Evolutionary conservation across 1,284 basidiomycete species (phyloP).

Genomic region (Malassezia sp.): DNA sequence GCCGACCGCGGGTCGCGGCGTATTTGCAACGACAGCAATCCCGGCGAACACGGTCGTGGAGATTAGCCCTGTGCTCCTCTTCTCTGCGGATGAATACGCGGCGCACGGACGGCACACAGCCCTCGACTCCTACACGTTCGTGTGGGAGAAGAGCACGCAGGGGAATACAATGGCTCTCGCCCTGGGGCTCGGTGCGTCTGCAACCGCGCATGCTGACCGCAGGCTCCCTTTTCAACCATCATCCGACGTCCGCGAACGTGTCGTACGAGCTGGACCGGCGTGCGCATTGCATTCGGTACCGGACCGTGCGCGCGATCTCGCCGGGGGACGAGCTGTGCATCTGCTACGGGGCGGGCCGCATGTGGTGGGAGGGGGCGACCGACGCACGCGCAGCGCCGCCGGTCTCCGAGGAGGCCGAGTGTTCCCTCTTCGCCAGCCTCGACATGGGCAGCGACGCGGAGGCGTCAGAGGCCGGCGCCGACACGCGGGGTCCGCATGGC

Average conservation of each 20-base stretch:
- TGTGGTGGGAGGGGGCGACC: slow-evolving; percentile 37
- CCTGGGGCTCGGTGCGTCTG: slow-evolving; percentile 71
- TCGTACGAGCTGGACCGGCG: slow-evolving; percentile 53
- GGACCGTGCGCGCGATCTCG: slow-evolving; percentile 53
- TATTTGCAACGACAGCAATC: slow-evolving; percentile 23
- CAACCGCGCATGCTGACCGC: too few species aligned
- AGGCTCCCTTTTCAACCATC: slow-evolving; percentile 72
- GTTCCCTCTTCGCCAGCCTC: slow-evolving; percentile 3
- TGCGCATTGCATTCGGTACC: slow-evolving; percentile 60
- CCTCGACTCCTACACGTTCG: slow-evolving; percentile 74
- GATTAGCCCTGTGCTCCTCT: slow-evolving; percentile 71
- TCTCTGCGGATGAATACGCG: slow-evolving; percentile 53
- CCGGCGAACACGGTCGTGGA: slow-evolving; percentile 60
- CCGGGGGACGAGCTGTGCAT: slow-evolving; percentile 66
- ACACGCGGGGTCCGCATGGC: too few species aligned
- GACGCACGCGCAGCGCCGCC: slow-evolving; percentile 12
- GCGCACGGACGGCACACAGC: slow-evolving; percentile 52
- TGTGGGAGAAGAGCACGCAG: slow-evolving; percentile 55
- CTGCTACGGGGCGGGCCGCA: slow-evolving; percentile 54
- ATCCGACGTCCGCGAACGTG: slow-evolving; percentile 57
- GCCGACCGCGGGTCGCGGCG: slow-evolving; percentile 19
- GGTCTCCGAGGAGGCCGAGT: slow-evolving; percentile 2
- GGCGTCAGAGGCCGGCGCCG: too few species aligned
- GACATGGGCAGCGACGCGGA: not conserved
- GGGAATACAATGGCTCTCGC: slow-evolving; percentile 70